Evolutionary conservation across 1,284 basidiomycete genomes (phyloP).

Genomic region (Cryptococcus neoformans): DNA sequence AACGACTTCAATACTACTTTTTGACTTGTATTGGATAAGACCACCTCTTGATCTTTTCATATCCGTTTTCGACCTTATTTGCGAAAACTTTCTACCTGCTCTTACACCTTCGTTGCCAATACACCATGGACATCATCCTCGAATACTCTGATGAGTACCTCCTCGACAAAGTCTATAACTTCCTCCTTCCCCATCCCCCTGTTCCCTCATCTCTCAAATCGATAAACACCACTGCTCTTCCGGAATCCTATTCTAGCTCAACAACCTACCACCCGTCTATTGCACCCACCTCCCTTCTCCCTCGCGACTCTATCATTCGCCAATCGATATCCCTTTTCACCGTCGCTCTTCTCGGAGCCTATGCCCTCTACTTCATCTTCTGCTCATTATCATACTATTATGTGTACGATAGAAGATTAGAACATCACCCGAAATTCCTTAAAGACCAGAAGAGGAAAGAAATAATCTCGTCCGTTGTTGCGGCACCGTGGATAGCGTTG

Average conservation of each 20-base stretch:
- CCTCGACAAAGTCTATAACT: conserved; percentile 75
- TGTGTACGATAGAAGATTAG: conserved; percentile 96
- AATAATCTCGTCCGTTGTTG: conserved; percentile 69
- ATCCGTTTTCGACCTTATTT: too few species aligned
- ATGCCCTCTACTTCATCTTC: conserved; percentile 80
- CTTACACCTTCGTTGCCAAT: neutral
- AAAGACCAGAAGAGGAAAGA: conserved; percentile 79
- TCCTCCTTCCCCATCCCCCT: conserved; percentile 63
- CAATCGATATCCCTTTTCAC: conserved; percentile 72
- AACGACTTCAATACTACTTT: too few species aligned
- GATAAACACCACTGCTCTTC: conserved; percentile 27
- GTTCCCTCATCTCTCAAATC: conserved; percentile 35
- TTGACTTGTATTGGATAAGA: too few species aligned
- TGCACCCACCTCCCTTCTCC: conserved; percentile 19
- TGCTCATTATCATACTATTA: conserved; percentile 77
- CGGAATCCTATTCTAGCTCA: conserved; percentile 18
- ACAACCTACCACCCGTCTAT: conserved; percentile 18
- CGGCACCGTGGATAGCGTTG: conserved; percentile 76
- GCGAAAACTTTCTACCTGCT: too few species aligned
- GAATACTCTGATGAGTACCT: conserved; percentile 66
- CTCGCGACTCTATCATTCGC: conserved; percentile 72
- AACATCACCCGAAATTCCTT: conserved; percentile 90
- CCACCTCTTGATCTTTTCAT: too few species aligned
- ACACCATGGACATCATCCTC: conserved; percentile 77
- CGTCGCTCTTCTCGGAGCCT: conserved; percentile 77